Evolutionary conservation across 2,329 filamentous ascomycete species (phyloP), one percentile per base, ranked within the genome.

Genomic region (Knufia petricola): DNA sequence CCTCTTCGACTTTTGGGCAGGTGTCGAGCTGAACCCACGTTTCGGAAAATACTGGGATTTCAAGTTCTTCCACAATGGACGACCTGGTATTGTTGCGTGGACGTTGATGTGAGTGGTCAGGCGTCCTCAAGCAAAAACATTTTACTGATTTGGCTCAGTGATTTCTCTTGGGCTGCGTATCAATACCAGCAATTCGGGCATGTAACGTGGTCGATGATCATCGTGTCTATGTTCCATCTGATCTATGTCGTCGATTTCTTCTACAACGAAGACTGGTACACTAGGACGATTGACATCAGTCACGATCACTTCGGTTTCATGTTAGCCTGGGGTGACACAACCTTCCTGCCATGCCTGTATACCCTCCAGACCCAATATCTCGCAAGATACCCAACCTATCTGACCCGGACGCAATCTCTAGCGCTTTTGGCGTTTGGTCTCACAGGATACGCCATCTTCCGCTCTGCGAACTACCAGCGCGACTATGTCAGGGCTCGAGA

Each of bases 161-260:
- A 69, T 47, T 49, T 67, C 23, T 69, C 66, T 4, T 69, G 64
- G 48, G 55, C 64, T 31, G 59, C 63, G 34, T 69, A 64, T 36
- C 69, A 72, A 56, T 69, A 70, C 50, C 63, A 72, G 44, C 61
- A 56, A 1, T 61, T 66, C 28, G 66, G 65, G 13, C 64, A 61
- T n/a, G 58, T 71, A 44, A 66, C 63, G 10, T 67, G 67, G 26
- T 67, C 66, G 1, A 62, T 74, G 12, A 55, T 74, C 1, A 61
- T 74, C 7, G 64, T 70, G 7, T 66, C 66, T 4, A 60, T 69
- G 52, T 60, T 74, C 1, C 72, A 74, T 50, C 57, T 60, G 1
- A 54, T 72, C 6, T 74, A 74, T 44, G 66, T 72, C 6, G 52
- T 73, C 0, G 71, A 75, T 40, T 74, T 74, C 49, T 75, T 74